Percentiles rank a stretch among this genome's conserved stretches.
Conservation (phyloP, 2,329 filamentous ascomycete species). For the Geoglossum cookeanum region DNA sequence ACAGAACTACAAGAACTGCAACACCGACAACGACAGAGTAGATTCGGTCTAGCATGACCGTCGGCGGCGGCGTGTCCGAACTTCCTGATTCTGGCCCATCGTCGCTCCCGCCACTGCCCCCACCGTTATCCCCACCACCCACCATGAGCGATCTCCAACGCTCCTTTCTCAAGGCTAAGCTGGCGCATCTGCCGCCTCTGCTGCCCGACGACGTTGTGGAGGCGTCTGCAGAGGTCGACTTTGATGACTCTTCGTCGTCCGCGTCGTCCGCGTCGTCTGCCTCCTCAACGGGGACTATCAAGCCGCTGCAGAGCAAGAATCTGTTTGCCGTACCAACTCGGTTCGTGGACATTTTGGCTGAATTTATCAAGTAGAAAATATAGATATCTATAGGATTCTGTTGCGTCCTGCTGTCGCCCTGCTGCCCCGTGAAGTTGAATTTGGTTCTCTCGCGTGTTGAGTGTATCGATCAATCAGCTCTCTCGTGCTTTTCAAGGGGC, state of each 20-base stretch:
- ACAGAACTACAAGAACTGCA: neutral
- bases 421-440: neutral
- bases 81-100: neutral
- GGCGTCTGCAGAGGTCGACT: slow-evolving; percentile 16
- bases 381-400: neutral
- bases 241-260: slow-evolving; percentile 32
- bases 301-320: slow-evolving; percentile 54
- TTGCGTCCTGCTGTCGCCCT: neutral
- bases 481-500: neutral
- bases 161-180: slow-evolving; percentile 58
- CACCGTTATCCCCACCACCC: neutral
- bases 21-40: neutral
- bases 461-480: neutral
- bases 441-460: neutral
- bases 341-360: slow-evolving; percentile 11
- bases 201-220: slow-evolving; percentile 33
- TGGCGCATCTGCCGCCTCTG: slow-evolving; percentile 41
- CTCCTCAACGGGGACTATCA: slow-evolving; percentile 81
- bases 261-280: slow-evolving; percentile 54
- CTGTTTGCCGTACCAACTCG: slow-evolving; percentile 55
- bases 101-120: neutral
- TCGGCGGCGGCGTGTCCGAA: neutral
- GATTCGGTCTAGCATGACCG: neutral
- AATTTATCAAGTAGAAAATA: neutral
- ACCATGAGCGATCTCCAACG: slow-evolving; percentile 70